Base-by-base conservation (phyloP, 2,329 filamentous ascomycete genomes). In the Colletotrichum limetticola region DNA sequence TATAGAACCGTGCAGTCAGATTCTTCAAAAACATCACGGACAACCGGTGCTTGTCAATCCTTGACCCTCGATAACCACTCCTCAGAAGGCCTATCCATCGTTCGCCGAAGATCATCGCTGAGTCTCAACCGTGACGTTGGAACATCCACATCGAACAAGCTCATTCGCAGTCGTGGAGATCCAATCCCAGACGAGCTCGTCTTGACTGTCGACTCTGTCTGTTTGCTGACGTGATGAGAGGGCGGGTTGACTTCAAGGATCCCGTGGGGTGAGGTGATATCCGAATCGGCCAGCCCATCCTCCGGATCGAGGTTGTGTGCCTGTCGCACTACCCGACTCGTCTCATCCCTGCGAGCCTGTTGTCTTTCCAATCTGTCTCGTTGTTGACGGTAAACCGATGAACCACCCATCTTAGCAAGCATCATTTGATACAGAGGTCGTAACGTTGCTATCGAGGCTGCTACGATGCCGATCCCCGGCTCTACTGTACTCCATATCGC, bases 401-500 rank as follows among this genome's bases (percentile, higher is more conserved):
- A 22, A 1, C 58, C 58, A 24, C 60, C 42, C 6, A 66, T 14
- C 3, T 42, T 56, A 3, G 26, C 8, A 5, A 22, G 11, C 0
- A 66, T 8, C 19, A 70, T 61, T 6, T 60, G 62, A 62, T 60
- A 60, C 0, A 84, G 81, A 2, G 83, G 83, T 7, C 79, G 76
- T 0, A 85, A 79, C 0, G 84, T 86, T 2, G 84, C 84, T 2
- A 83, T 66, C 0, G 77, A 80, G 4, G 82, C 79, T 2, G 84
- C 82, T 1, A 80, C 80, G 42, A 86, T 83, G 30, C 82, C 84
- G 26, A 85, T 80, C 1, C 83, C 83, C 1, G 82, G 83, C 72
- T 86, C 84, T 32, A 85, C 80, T 11, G 85, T 85, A 1, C 82
- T 85, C 84, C 84, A 86, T 68, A 86, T 84, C 19, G 84, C 83